Evolutionary conservation across 2,329 filamentous ascomycete genomes (phyloP).

Genomic region (Pseudopyricularia cyperi): DNA sequence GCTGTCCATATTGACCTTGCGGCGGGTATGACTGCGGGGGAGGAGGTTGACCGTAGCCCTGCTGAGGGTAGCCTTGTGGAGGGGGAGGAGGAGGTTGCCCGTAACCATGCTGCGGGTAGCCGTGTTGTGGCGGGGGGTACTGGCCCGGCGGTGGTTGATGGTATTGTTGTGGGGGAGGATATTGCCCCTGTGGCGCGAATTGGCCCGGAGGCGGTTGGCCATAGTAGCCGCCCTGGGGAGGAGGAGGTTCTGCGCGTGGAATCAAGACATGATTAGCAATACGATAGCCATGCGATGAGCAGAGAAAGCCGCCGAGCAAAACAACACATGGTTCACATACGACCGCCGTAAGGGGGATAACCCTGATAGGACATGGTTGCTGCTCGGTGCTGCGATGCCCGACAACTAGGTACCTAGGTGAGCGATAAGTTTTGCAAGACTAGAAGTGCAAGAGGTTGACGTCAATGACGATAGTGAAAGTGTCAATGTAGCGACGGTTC

Average conservation of each 20-base stretch:
- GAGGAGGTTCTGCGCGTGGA: slow-evolving; percentile 6
- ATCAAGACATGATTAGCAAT: not conserved
- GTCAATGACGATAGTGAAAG: not conserved
- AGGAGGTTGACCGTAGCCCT: slow-evolving; percentile 16
- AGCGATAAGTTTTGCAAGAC: not conserved
- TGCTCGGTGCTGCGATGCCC: not conserved
- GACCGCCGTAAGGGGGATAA: slow-evolving; percentile 20
- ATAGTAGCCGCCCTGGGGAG: slow-evolving; percentile 14
- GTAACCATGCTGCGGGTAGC: slow-evolving; percentile 15
- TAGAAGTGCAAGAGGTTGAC: not conserved
- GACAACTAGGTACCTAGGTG: not conserved
- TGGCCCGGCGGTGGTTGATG: slow-evolving; percentile 22
- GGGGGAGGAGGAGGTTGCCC: slow-evolving; percentile 16
- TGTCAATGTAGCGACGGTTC: not conserved
- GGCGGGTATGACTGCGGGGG: slow-evolving; percentile 8
- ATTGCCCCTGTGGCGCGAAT: slow-evolving; percentile 16
- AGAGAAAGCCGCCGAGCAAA: not conserved
- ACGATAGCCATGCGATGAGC: not conserved
- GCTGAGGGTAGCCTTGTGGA: no score
- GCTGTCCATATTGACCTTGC: slow-evolving; percentile 15
- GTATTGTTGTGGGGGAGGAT: slow-evolving; percentile 15
- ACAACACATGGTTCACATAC: slow-evolving; percentile 12
- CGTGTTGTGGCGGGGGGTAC: slow-evolving; percentile 22
- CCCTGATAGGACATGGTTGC: slow-evolving; percentile 19
- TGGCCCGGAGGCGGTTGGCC: slow-evolving; percentile 12